Conservation (phyloP, 2,329 filamentous ascomycete species). For the Aspergillus bombycis region DNA sequence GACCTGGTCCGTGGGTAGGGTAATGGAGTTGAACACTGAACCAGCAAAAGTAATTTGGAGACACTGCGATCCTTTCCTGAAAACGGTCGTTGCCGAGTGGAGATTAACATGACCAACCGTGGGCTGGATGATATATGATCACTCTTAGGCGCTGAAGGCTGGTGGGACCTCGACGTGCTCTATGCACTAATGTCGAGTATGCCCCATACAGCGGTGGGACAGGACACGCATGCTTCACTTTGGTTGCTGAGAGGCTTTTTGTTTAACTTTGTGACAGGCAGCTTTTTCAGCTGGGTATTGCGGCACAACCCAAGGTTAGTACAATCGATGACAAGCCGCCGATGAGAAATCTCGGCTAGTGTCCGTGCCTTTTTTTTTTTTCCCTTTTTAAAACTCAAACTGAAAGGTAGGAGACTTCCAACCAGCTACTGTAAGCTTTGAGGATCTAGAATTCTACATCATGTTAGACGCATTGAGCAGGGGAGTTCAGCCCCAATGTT, state of each 20-base stretch:
- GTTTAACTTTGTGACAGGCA: background rate
- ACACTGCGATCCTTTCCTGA: conserved; percentile 7
- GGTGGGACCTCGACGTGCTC: background rate
- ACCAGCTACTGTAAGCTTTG: background rate
- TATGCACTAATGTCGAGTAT: background rate
- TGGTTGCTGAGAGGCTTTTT: background rate
- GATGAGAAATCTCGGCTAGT: background rate
- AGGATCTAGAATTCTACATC: background rate
- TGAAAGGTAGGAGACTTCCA: background rate
- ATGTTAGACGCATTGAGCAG: background rate
- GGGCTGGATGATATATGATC: background rate
- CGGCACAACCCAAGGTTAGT: background rate
- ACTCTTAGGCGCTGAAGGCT: background rate
- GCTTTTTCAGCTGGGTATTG: background rate
- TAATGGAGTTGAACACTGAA: no score
- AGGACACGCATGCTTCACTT: conserved; percentile 1
- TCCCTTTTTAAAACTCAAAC: background rate
- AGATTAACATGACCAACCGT: background rate
- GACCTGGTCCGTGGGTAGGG: background rate
- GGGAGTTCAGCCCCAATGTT: background rate
- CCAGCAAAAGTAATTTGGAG: background rate
- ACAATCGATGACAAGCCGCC: background rate
- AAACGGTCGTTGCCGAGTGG: conserved; percentile 5
- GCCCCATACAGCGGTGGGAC: conserved; percentile 7
- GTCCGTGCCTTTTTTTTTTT: background rate